Evolutionary conservation across 352 stramenopile species (phyloP).

Genomic region (Globisporangium nagaii): DNA sequence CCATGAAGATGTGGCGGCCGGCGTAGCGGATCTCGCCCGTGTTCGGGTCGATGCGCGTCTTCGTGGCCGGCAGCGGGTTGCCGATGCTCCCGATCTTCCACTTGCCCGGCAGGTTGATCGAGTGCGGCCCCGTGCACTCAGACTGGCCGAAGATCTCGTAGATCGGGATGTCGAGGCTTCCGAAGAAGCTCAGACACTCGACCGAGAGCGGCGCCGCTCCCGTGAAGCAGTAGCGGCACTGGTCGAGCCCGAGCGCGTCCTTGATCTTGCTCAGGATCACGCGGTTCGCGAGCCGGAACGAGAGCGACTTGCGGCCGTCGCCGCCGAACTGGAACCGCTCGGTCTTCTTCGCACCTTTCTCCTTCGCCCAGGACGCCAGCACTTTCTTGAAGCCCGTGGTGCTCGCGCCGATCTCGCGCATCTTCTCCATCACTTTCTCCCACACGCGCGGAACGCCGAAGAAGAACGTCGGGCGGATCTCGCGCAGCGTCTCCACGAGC

Average conservation of each 20-base stretch:
- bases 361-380: constrained; percentile 81
- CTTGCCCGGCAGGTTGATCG: constrained; percentile 56
- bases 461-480: constrained; percentile 68
- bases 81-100: constrained; percentile 88
- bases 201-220: constrained; percentile 64
- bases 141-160: constrained; percentile 91
- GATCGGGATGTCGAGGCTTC: constrained; percentile 91
- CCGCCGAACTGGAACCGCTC: constrained; percentile 64
- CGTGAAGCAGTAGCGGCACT: constrained; percentile 79
- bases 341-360: constrained; percentile 46
- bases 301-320: constrained; percentile 40
- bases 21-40: constrained; percentile 63
- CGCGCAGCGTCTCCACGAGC: constrained; percentile 56
- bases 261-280: constrained; percentile 83
- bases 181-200: constrained; percentile 83
- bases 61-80: constrained; percentile 45
- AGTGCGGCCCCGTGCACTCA: constrained; percentile 86
- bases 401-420: constrained; percentile 44
- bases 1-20: constrained; percentile 70
- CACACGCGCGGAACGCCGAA: constrained; percentile 84
- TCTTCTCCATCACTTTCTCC: constrained; percentile 85
- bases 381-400: constrained; percentile 83
- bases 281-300: constrained; percentile 78
- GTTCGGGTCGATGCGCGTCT: constrained; percentile 39
- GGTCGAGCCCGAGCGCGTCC: constrained; percentile 69